Conservation (phyloP, 2,329 filamentous ascomycete genomes). For the Nemania serpens region DNA sequence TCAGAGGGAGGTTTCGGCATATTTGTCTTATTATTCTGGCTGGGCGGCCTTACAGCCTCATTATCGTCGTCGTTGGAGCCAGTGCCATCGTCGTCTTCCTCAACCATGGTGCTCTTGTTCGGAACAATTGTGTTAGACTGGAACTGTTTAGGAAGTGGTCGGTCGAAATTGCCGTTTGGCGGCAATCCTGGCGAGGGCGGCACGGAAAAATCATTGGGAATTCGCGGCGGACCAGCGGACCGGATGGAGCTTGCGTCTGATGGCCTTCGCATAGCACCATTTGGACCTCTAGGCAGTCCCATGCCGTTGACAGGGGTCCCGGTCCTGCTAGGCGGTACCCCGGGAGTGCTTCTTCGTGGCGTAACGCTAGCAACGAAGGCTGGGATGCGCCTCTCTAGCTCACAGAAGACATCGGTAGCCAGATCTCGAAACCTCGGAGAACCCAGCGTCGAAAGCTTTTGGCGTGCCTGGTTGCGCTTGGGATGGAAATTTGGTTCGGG, state of each 20-base stretch:
- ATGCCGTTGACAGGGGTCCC: slow-evolving; percentile 66
- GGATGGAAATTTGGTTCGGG: slow-evolving; percentile 93
- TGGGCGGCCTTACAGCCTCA: slow-evolving; percentile 66
- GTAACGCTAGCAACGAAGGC: slow-evolving; percentile 74
- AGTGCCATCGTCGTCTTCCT: slow-evolving; percentile 81
- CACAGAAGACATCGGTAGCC: slow-evolving; percentile 94
- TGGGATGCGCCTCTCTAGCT: slow-evolving; percentile 88
- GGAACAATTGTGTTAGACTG: slow-evolving; percentile 96
- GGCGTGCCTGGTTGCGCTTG: slow-evolving; percentile 95
- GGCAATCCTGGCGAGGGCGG: slow-evolving; percentile 64
- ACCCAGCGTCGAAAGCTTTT: slow-evolving; percentile 89
- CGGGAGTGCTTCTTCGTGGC: slow-evolving; percentile 65
- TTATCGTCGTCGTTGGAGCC: slow-evolving; percentile 63
- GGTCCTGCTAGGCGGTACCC: slow-evolving; percentile 63
- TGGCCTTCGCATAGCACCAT: slow-evolving; percentile 56
- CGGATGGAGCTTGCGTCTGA: slow-evolving; percentile 68
- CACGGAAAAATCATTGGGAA: slow-evolving; percentile 54
- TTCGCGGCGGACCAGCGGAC: slow-evolving; percentile 43
- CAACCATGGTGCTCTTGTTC: slow-evolving; percentile 96
- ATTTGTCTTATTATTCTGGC: slow-evolving; percentile 44
- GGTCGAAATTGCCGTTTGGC: slow-evolving; percentile 67
- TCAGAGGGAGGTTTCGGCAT: slow-evolving; percentile 46
- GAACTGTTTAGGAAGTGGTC: slow-evolving; percentile 85
- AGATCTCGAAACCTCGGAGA: slow-evolving; percentile 87
- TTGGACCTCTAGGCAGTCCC: slow-evolving; percentile 55